Evolutionary conservation across 2,329 filamentous ascomycete genomes (phyloP).

Genomic region (Paraconiothyrium sp.): DNA sequence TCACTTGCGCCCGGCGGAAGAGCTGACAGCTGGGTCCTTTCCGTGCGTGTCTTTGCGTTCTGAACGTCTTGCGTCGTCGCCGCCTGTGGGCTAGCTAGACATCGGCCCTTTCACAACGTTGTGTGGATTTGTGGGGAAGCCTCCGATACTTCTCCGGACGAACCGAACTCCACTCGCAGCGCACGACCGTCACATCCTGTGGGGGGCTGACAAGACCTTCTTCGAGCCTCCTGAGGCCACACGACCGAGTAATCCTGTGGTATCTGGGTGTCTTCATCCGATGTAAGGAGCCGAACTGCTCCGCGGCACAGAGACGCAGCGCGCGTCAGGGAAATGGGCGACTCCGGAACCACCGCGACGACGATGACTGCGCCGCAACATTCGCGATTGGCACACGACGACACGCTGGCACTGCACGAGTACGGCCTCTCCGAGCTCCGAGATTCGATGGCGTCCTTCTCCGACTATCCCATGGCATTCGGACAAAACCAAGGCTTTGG

Average conservation of each 20-base stretch:
- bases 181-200: conserved; percentile 2
- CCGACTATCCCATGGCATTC: conserved; percentile 45
- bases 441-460: conserved; percentile 40
- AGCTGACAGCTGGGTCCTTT: conserved; percentile 9
- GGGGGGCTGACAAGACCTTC: background rate
- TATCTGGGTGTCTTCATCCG: conserved; percentile 13
- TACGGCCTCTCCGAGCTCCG: conserved; percentile 46
- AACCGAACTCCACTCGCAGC: conserved; percentile 1
- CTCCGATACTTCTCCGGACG: conserved; percentile 14
- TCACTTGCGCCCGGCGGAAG: conserved; percentile 18
- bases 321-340: conserved; percentile 37
- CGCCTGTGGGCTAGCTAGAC: conserved; percentile 19
- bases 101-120: background rate
- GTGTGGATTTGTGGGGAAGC: conserved; percentile 9
- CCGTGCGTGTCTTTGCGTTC: conserved; percentile 9
- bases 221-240: conserved; percentile 4
- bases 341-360: conserved; percentile 34
- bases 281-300: conserved; percentile 34
- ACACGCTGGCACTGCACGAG: conserved; percentile 46
- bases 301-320: conserved; percentile 31
- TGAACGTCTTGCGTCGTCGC: conserved; percentile 3
- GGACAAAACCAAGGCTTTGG: conserved; percentile 36
- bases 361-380: conserved; percentile 41
- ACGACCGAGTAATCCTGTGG: background rate
- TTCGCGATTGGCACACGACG: conserved; percentile 43